Evolutionary conservation across 768 basidiomycete species (phyloP).

Genomic region (Leucosporidium scottii): DNA sequence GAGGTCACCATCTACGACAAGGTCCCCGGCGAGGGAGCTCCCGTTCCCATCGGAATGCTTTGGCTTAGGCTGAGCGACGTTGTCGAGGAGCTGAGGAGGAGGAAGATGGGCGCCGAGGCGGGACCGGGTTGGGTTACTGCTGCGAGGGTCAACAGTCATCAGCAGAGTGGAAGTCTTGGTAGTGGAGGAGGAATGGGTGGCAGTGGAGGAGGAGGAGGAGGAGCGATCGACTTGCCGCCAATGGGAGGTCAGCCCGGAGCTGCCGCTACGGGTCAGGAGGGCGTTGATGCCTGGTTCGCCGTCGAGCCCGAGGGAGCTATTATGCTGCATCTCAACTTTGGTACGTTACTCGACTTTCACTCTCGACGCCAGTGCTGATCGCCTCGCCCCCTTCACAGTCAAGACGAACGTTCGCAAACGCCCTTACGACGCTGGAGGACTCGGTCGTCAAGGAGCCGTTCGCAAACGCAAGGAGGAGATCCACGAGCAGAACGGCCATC

Average conservation of each 20-base stretch:
- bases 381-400: slow-evolving; percentile 50
- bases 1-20: slow-evolving; percentile 95
- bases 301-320: slow-evolving; percentile 97
- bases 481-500: slow-evolving; percentile 99
- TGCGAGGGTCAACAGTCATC: slow-evolving; percentile 59
- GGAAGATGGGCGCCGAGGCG: slow-evolving; percentile 83
- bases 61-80: slow-evolving; percentile 93
- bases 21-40: slow-evolving; percentile 59
- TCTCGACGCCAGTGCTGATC: not conserved
- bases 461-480: slow-evolving; percentile 97
- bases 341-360: slow-evolving; percentile 49
- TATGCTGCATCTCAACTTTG: slow-evolving; percentile 78
- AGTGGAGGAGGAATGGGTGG: slow-evolving; percentile 8
- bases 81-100: slow-evolving; percentile 83
- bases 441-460: slow-evolving; percentile 95
- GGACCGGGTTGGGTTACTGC: slow-evolving; percentile 91
- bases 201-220: not conserved
- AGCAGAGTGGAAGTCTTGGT: slow-evolving; percentile 47
- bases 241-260: not conserved
- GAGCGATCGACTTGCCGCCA: slow-evolving; percentile 2
- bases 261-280: not conserved
- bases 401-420: slow-evolving; percentile 97
- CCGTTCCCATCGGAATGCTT: slow-evolving; percentile 83
- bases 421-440: slow-evolving; percentile 82
- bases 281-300: slow-evolving; percentile 89